Evolutionary conservation across 768 basidiomycete genomes (phyloP).

Genomic region (Collybia sordida): DNA sequence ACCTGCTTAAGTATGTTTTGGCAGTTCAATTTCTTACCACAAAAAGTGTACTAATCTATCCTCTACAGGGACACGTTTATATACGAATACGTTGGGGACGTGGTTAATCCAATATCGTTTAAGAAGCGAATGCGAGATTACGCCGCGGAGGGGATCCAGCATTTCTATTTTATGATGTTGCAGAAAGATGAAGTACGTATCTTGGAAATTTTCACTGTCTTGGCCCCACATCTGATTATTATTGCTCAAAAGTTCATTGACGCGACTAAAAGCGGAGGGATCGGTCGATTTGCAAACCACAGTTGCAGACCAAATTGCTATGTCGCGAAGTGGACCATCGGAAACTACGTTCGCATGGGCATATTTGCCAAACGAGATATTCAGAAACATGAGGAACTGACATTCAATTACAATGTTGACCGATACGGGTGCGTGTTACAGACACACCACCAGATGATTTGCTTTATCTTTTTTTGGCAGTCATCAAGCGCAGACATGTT

Average conservation of each 20-base stretch:
- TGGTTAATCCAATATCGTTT: conserved; percentile 84
- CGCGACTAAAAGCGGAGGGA: conserved; percentile 95
- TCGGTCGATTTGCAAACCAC: conserved; percentile 97
- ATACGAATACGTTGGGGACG: conserved; percentile 98
- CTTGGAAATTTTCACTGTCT: neutral
- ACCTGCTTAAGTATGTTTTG: conserved; percentile 59
- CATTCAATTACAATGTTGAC: conserved; percentile 99
- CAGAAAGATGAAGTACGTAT: conserved; percentile 90
- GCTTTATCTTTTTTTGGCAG: conserved; percentile 36
- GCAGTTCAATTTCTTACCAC: neutral
- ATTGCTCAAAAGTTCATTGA: conserved; percentile 77
- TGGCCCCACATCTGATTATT: too few species aligned
- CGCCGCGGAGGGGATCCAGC: conserved; percentile 87
- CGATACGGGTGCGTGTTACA: conserved; percentile 81
- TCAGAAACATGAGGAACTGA: conserved; percentile 81
- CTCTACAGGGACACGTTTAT: conserved; percentile 80
- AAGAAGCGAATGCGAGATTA: conserved; percentile 94
- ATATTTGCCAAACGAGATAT: conserved; percentile 91
- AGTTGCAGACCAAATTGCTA: conserved; percentile 97
- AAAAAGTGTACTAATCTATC: conserved; percentile 9
- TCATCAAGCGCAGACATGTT: conserved; percentile 92
- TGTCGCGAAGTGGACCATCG: conserved; percentile 98
- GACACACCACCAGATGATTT: neutral
- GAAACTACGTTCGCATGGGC: conserved; percentile 89
- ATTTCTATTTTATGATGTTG: conserved; percentile 99